Evolutionary conservation across 1,139 yeast species (phyloP), one percentile per base, ranked within the genome.

Genomic region (Magnusiomyces suaveolens): DNA sequence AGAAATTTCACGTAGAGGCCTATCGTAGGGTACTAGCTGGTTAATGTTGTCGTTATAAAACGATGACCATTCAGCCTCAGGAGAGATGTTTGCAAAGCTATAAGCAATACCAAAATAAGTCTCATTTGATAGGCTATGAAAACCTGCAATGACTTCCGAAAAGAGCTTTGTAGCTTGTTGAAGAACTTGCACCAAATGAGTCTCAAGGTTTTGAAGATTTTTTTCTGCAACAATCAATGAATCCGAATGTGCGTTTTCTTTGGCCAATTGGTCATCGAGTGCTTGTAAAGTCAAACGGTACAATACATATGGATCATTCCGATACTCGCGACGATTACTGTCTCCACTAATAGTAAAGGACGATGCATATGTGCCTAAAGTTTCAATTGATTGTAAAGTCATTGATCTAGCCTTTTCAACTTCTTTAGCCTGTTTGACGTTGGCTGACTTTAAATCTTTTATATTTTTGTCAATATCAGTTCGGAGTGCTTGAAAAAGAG

Each of bases 181-280:
- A 46, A 78, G 57, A 26, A 71, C 73, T 54, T 69, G 71, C 44
- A 75, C 64, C 39, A 76, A 65, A 60, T 75, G 79, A 26, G 65
- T 58, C 62, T 78, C 82, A 51, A 73, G 64, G 4, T 75, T 65
- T 59, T 68, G 66, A 54, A 76, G 65, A 53, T 71, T 69, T 58
- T 66, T 64, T 67, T 78, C 81, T 50, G 69, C 65, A 52, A 70
- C 65, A 48, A 72, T 65, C 46, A 76, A 65, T 52, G 75, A 71
- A 54, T 75, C 79, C 46, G 73, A 64, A 55, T 74, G 75, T 32
- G 64, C 62, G 62, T 77, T 76, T 65, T 78, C 82, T 58, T 69
- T 71, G 48, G 63, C 60, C 43, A 77, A 62, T 64, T 77, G 81
- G 50, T 64, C 69, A 16, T 69, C 72, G 2, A 77, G 71, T 36